These are phyloP conservation scores for Ogataea allantospora DNA, from an alignment of 805 yeast species.

Conservation along the genomic window DNA sequence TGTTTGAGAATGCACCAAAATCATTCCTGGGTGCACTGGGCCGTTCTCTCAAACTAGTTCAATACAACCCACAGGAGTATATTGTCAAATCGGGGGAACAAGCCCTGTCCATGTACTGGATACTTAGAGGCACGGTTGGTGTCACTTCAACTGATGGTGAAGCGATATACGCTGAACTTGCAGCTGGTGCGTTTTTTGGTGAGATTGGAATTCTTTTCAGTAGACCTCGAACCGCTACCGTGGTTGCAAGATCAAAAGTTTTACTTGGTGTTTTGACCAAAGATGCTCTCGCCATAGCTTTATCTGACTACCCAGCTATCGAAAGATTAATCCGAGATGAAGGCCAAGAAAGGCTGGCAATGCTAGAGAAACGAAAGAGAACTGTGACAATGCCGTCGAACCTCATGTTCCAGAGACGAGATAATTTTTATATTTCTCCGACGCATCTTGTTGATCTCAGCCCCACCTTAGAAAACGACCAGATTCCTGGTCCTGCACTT, in stretches of 20 bases:
- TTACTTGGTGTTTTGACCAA: slow-evolving; percentile 67
- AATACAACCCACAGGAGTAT: slow-evolving; percentile 65
- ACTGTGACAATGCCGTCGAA: slow-evolving; percentile 33
- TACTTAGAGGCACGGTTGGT: slow-evolving; percentile 70
- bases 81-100: slow-evolving; percentile 72
- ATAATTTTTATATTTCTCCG: slow-evolving; percentile 3
- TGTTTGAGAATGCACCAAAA: slow-evolving; percentile 66
- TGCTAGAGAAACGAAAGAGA: slow-evolving; percentile 61
- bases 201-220: slow-evolving; percentile 76
- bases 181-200: slow-evolving; percentile 71
- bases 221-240: slow-evolving; percentile 78
- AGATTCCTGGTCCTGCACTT: slow-evolving; percentile 40
- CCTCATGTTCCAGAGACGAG: slow-evolving; percentile 11
- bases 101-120: slow-evolving; percentile 78
- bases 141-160: slow-evolving; percentile 79
- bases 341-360: slow-evolving; percentile 72
- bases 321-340: slow-evolving; percentile 73
- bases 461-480: slow-evolving; percentile 33
- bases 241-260: slow-evolving; percentile 65
- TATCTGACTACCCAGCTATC: slow-evolving; percentile 61
- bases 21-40: slow-evolving; percentile 61
- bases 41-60: slow-evolving; percentile 54
- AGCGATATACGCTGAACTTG: slow-evolving; percentile 66
- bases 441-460: slow-evolving; percentile 20
- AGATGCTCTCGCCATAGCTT: slow-evolving; percentile 56